Evolutionary conservation across 345 rosid genomes (phyloP).

Genomic region (Populus ilicifolia): DNA sequence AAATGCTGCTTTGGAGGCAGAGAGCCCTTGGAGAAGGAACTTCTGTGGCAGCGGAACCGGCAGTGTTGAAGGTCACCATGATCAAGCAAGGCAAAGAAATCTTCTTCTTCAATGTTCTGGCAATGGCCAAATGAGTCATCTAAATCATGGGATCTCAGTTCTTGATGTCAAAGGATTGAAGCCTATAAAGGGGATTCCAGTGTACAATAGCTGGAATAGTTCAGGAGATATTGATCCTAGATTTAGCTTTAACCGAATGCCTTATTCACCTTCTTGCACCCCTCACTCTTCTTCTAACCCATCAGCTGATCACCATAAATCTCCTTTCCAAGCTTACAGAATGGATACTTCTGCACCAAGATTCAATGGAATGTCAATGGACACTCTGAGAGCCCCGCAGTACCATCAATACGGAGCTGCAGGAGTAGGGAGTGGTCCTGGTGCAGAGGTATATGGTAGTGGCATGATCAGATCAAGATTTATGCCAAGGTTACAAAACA

Average conservation of each 20-base stretch:
- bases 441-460: constrained; percentile 18
- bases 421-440: background rate
- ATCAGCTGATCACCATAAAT: background rate
- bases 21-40: constrained; percentile 24
- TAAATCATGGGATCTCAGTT: constrained; percentile 29
- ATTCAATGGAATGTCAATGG: background rate
- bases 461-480: constrained; percentile 46
- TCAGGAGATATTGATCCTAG: constrained; percentile 23
- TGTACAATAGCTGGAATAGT: constrained; percentile 21
- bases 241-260: constrained; percentile 18
- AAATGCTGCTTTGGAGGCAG: constrained; percentile 13
- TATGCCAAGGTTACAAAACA: constrained; percentile 44
- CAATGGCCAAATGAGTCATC: constrained; percentile 2
- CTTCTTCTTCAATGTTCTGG: constrained; percentile 4
- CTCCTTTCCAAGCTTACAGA: background rate
- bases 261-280: constrained; percentile 10
- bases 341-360: background rate
- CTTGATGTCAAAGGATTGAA: constrained; percentile 28
- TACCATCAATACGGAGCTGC: constrained; percentile 10
- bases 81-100: constrained; percentile 8
- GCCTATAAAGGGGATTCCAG: constrained; percentile 53
- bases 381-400: background rate
- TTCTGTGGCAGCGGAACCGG: background rate
- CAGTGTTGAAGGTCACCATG: background rate
- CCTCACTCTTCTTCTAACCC: constrained; percentile 5